These are phyloP conservation scores for Brassica rapa DNA, from an alignment of 345 rosid species.

Conservation along the genomic window DNA sequence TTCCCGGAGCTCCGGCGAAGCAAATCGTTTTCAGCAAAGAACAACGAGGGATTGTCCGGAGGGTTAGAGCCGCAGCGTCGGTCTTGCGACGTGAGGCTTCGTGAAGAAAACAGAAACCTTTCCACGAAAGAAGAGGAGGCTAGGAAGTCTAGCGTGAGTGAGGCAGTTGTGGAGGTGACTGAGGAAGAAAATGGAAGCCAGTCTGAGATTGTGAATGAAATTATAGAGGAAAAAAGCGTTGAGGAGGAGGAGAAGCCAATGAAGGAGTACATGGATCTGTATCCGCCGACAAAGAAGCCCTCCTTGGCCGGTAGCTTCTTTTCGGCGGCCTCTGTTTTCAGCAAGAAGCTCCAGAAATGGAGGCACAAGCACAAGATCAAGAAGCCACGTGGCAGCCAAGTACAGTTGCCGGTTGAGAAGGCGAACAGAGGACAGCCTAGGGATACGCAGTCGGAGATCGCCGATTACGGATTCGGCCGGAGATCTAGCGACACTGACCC, in stretches of 20 bases:
- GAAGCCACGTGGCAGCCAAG: slow-evolving; percentile 47
- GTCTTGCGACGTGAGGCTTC: slow-evolving; percentile 92
- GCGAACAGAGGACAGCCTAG: slow-evolving; percentile 52
- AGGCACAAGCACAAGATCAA: slow-evolving; percentile 82
- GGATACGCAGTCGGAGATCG: slow-evolving; percentile 87
- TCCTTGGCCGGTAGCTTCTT: slow-evolving; percentile 80
- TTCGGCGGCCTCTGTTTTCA: slow-evolving; percentile 92
- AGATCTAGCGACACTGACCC: slow-evolving; percentile 93
- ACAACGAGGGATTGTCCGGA: slow-evolving; percentile 79
- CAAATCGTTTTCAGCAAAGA: slow-evolving; percentile 90
- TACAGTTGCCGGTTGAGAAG: slow-evolving; percentile 70
- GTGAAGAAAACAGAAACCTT: slow-evolving; percentile 58
- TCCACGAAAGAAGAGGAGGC: slow-evolving; percentile 46
- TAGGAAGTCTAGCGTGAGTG: slow-evolving; percentile 45
- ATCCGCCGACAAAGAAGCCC: slow-evolving; percentile 58
- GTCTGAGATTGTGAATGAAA: too few relatives aligned
- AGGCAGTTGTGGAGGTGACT: slow-evolving; percentile 51
- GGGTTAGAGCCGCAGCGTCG: slow-evolving; percentile 87
- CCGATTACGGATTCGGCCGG: slow-evolving; percentile 86
- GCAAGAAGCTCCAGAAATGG: slow-evolving; percentile 95
- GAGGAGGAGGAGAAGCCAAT: slow-evolving; percentile 73
- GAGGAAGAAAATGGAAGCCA: slow-evolving; percentile 10
- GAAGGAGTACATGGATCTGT: slow-evolving; percentile 95
- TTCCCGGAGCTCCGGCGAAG: slow-evolving; percentile 92
- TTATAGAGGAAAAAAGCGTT: slow-evolving; percentile 38